Base-by-base conservation (phyloP, 352 stramenopile species). In the Phytophthora ohioensis region DNA sequence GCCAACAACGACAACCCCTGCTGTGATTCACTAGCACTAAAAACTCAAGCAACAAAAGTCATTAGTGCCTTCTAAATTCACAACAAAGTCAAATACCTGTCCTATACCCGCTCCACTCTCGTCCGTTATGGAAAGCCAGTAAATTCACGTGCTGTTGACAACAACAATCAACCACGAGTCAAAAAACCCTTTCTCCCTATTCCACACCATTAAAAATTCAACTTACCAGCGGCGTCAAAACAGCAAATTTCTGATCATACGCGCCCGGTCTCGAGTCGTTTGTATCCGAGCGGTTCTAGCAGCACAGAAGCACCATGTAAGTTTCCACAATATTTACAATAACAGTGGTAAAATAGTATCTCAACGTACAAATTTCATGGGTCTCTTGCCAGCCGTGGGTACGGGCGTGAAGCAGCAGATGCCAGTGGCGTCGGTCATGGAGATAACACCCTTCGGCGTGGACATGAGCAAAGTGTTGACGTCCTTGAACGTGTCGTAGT, bases 161-260 rank as follows among this genome's bases (percentile, higher is more conserved):
- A 35, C 31, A 67, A 38, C 46, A 57, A 35, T 27, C 21, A 27
- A 27, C 21, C 21, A 27, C 21, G 41, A 42, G 48, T 10, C 5
- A 60, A 5, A 4, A 52, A 10, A 12, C 43, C 15, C 21, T n/a
- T 34, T 4, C 4, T 48, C 8, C 17, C 15, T 21, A 41, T 13
- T 12, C 3, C 1, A 21, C 34, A 42, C 35, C 9, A 38, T n/a
- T 5, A 30, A 21, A 30, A 57, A 52, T 52, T 17, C 9, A 48
- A 47, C 79, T 27, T 71, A 94, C 87, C 51, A 90, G 57, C 8
- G 87, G 84, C 17, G 87, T 93, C 17, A 94, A 32, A 2, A 94
- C 75, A 5, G 84, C 87, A 54, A 94, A 94, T 58, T 91, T 89
- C 61, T 94, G 87, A 62, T 94, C 87, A 34, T 87, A 82, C 7